Conservation (phyloP, 176 grass and related monocot species). For the Ensete ventricosum region DNA sequence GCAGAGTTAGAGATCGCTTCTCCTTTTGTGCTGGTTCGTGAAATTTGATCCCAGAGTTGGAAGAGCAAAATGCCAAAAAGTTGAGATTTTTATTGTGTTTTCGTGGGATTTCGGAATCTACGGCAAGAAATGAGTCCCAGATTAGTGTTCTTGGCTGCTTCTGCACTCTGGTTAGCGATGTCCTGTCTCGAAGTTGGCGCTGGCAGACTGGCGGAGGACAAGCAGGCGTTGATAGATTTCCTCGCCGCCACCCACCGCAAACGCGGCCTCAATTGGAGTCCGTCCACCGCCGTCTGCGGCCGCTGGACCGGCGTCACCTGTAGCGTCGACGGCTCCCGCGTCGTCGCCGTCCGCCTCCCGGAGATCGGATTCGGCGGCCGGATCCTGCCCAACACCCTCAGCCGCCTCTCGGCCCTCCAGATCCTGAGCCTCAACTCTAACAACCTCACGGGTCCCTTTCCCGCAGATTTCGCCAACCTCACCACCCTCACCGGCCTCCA, state of each 20-base stretch:
- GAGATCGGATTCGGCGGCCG: conserved; percentile 48
- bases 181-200: background rate
- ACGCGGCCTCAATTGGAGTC: conserved; percentile 48
- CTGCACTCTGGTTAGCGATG: conserved; percentile 15
- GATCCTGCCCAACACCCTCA: conserved; percentile 49
- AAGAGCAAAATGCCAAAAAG: background rate
- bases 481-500: conserved; percentile 47
- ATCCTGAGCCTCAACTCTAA: conserved; percentile 82
- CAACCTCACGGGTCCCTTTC: conserved; percentile 39
- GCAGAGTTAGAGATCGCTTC: background rate
- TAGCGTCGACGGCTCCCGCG: conserved; percentile 40
- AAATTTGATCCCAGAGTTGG: background rate
- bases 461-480: conserved; percentile 45
- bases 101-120: background rate
- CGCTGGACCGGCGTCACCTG: conserved; percentile 76
- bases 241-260: conserved; percentile 15
- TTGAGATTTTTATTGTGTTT: background rate
- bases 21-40: background rate
- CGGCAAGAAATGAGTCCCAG: background rate
- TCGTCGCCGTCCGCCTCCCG: conserved; percentile 54
- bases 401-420: conserved; percentile 48
- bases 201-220: conserved; percentile 46
- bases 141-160: background rate
- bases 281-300: conserved; percentile 30
- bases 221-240: conserved; percentile 55